phyloP scores from a whole-genome alignment of 345 rosid genomes.

The Cochlearia excelsa region DNA sequence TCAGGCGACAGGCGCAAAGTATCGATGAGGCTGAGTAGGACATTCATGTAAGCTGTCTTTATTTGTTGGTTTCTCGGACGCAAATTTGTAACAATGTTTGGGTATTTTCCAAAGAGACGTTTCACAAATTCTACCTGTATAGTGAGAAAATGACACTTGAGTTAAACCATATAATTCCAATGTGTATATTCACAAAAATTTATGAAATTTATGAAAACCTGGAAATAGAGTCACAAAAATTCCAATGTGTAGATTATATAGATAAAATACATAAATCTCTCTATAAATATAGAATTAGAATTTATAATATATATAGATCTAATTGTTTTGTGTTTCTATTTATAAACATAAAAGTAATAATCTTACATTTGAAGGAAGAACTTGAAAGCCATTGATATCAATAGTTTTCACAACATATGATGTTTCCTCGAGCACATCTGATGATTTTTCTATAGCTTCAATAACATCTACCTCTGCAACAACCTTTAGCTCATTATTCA shows the following conservation, averaged over 20 bases:
- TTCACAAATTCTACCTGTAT: conserved; percentile 18
- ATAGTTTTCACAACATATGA: too few relatives aligned
- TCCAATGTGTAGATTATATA: too few relatives aligned
- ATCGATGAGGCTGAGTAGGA: conserved; percentile 23
- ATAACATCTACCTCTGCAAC: conserved; percentile 55
- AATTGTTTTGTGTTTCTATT: too few relatives aligned
- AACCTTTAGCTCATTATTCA: conserved; percentile 48
- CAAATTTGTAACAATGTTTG: conserved; percentile 23
- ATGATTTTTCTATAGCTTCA: neutral
- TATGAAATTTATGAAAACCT: too few relatives aligned
- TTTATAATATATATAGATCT: too few relatives aligned
- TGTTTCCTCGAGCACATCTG: neutral
- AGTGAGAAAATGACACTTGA: too few relatives aligned
- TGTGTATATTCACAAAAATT: too few relatives aligned
- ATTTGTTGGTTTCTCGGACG: conserved; percentile 15
- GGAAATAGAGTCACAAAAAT: too few relatives aligned
- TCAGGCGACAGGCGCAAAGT: conserved; percentile 14
- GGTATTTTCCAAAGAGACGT: conserved; percentile 24
- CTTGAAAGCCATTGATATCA: conserved; percentile 1
- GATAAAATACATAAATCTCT: too few relatives aligned
- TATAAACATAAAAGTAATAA: too few relatives aligned
- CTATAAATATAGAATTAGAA: too few relatives aligned
- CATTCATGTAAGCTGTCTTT: conserved; percentile 22
- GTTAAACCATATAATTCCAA: too few relatives aligned
- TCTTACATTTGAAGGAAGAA: neutral